Evolutionary conservation across 345 rosid genomes (phyloP).

Genomic region (Eucalyptus melliodora): DNA sequence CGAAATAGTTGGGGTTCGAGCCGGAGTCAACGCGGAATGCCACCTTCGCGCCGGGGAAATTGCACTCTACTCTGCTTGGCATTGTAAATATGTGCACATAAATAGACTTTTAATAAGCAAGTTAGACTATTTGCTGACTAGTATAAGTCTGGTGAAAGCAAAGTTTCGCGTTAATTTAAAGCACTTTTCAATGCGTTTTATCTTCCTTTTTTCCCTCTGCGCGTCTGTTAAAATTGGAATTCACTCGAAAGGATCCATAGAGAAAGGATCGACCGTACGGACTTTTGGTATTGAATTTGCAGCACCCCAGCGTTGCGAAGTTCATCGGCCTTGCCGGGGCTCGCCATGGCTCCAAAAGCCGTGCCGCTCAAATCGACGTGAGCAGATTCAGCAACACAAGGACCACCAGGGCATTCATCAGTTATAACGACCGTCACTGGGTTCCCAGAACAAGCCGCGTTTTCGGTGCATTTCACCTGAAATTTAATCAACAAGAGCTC

Average conservation of each 20-base stretch:
- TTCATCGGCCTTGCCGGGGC: conserved; percentile 24
- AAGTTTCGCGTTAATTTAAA: neutral
- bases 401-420: conserved; percentile 58
- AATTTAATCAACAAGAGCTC: neutral
- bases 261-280: neutral
- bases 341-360: conserved; percentile 74
- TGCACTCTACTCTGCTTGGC: conserved; percentile 34
- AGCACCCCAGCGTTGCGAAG: conserved; percentile 50
- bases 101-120: neutral
- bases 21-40: conserved; percentile 37
- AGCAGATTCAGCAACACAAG: conserved; percentile 25
- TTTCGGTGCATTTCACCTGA: conserved; percentile 40
- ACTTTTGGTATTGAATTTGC: conserved; percentile 42
- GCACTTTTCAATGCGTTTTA: neutral
- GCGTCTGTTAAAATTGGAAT: neutral
- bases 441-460: conserved; percentile 47
- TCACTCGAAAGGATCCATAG: neutral
- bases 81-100: neutral
- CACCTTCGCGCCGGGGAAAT: conserved; percentile 19
- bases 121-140: neutral
- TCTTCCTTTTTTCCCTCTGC: neutral
- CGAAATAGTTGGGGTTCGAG: conserved; percentile 44
- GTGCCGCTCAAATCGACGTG: conserved; percentile 73
- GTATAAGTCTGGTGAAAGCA: neutral
- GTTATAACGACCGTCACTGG: conserved; percentile 54